phyloP scores from a whole-genome alignment of 2,329 filamentous ascomycete species.

The Arachnopeziza araneosa region DNA sequence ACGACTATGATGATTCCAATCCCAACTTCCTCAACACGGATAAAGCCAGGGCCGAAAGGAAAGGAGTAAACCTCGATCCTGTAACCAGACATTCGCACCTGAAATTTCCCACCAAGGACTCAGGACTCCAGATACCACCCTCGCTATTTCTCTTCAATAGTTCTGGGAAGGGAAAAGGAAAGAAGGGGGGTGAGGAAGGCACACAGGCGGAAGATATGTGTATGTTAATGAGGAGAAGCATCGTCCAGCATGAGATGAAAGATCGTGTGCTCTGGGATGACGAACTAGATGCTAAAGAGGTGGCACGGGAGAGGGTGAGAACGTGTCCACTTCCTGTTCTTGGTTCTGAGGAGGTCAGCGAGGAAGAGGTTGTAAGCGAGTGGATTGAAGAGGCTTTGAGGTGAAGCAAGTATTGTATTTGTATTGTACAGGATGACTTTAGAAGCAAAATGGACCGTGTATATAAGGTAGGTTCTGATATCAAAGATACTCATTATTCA shows the following conservation, averaged over 20 bases:
- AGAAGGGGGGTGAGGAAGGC: background rate
- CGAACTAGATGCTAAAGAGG: slow-evolving; percentile 15
- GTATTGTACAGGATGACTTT: too few relatives aligned
- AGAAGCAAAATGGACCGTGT: too few relatives aligned
- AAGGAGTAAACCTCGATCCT: background rate
- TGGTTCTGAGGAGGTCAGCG: background rate
- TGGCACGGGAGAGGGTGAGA: slow-evolving; percentile 13
- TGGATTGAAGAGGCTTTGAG: slow-evolving; percentile 16
- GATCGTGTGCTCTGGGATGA: slow-evolving; percentile 21
- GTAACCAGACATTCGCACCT: slow-evolving; percentile 15
- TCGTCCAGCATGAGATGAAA: slow-evolving; percentile 21
- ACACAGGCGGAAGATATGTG: slow-evolving; percentile 23
- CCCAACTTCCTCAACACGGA: background rate
- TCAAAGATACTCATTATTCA: too few relatives aligned
- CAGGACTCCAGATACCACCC: slow-evolving; percentile 20
- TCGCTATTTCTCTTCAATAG: slow-evolving; percentile 18
- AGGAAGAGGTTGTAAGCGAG: slow-evolving; percentile 8
- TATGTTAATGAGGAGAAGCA: slow-evolving; percentile 22
- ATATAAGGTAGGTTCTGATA: too few relatives aligned
- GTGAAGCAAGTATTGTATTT: background rate
- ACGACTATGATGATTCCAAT: background rate
- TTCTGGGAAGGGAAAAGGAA: background rate
- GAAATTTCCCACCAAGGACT: slow-evolving; percentile 22
- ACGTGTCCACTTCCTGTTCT: background rate
- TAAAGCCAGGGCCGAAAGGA: background rate